Evolutionary conservation across 164 flowering plant genomes (phyloP).

Genomic region (Aristolochia fimbriata): DNA sequence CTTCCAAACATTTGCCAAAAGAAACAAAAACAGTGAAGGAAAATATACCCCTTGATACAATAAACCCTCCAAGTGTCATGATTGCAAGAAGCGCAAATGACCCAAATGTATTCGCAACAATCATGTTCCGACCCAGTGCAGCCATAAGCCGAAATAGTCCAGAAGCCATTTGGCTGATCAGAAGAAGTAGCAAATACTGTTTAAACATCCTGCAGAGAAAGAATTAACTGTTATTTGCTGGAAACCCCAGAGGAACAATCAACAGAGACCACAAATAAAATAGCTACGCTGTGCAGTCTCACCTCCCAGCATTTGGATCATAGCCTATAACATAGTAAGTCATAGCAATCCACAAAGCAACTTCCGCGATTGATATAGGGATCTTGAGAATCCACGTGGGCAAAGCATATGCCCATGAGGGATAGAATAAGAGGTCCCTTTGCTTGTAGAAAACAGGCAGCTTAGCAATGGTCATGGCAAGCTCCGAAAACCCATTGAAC

Average conservation of each 20-base stretch:
- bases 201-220: constrained; percentile 10
- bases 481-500: constrained; percentile 13
- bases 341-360: constrained; percentile 4
- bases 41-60: constrained; percentile 9
- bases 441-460: constrained; percentile 18
- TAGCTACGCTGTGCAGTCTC: background rate
- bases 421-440: constrained; percentile 15
- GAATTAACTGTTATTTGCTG: background rate
- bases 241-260: background rate
- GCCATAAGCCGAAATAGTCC: constrained; percentile 9
- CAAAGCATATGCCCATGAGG: constrained; percentile 12
- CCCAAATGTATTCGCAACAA: constrained; percentile 15
- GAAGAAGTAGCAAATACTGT: constrained; percentile 7
- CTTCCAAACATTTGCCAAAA: background rate
- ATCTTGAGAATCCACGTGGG: constrained; percentile 14
- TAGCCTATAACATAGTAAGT: constrained; percentile 15
- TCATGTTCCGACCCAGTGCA: constrained; percentile 8
- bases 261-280: background rate
- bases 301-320: constrained; percentile 16
- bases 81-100: constrained; percentile 10
- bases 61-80: constrained; percentile 13
- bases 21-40: background rate
- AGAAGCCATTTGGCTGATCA: constrained; percentile 6
- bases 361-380: constrained; percentile 11
- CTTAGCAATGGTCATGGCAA: constrained; percentile 13